Conservation (phyloP, 2,329 filamentous ascomycete genomes). For the Ophiostoma quercus region DNA sequence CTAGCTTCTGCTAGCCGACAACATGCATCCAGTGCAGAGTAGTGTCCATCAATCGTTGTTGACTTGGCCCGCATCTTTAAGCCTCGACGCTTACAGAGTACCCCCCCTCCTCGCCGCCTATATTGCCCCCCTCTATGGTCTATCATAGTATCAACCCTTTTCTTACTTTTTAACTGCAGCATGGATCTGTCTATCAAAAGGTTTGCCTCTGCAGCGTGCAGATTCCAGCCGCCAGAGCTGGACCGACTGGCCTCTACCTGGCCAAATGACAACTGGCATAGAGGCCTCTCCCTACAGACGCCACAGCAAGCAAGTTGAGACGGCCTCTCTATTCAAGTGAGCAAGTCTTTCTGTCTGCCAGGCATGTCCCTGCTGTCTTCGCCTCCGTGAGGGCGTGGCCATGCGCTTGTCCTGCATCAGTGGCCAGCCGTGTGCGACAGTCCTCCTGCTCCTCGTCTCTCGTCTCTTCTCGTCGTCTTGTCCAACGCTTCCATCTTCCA, state of each 20-base stretch:
- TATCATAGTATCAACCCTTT: too few relatives aligned
- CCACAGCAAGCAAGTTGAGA: background rate
- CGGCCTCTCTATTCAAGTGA: background rate
- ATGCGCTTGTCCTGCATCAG: constrained; percentile 9
- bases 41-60: background rate
- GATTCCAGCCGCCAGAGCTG: background rate
- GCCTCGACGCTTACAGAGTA: background rate
- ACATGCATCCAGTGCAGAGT: background rate
- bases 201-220: background rate
- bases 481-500: background rate
- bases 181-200: background rate
- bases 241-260: background rate
- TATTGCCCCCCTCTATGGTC: constrained; percentile 7
- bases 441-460: background rate
- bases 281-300: constrained; percentile 4
- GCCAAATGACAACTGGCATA: constrained; percentile 4
- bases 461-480: background rate
- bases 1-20: background rate
- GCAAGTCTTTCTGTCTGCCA: background rate
- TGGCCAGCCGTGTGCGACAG: background rate
- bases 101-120: background rate
- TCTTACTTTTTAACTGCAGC: background rate
- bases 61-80: background rate
- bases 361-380: background rate
- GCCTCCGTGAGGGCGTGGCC: constrained; percentile 1